Evolutionary conservation across 164 flowering plant species (phyloP), one percentile per base, ranked within the genome.

Genomic region (Chimonanthus praecox): DNA sequence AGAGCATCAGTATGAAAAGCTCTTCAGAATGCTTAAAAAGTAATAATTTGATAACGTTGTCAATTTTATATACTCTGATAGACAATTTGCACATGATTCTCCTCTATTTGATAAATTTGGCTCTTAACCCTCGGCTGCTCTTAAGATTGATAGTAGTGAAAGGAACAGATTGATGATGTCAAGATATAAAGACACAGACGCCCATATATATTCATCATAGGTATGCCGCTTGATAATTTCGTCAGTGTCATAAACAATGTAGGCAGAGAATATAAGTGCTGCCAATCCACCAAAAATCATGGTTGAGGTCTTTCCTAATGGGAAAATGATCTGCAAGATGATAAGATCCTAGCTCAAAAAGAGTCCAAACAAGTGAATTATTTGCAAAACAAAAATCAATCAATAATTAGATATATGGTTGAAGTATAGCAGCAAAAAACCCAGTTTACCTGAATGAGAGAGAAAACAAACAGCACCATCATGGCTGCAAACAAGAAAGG

Each of bases 121-220:
- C 48, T 45, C 7, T 66, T n/a, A 66, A 43, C 11, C 9, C 1
- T 94, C 94, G 63, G 84, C 86, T 58, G 88, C 92, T 81, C 88
- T 81, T 70, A 94, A 84, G 58, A 92, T 6, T 7, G 86, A 81
- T 2, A 92, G 79, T 73, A 94, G 72, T 0, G 93, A 58, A 0
- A 86, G 79, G 84, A 94, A 94, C 70, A 94, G 97, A 75, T 93
- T 93, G 75, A 94, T 81, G 78, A 92, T 76, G 73, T 94, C 97
- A 44, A 92, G 78, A 78, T 92, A 94, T 58, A 92, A 79, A 3
- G 86, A 64, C 5, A 94, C 87, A 0, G 98, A 85, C 64, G 98
- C 99, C 96, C 94, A 90, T 7, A 92, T 89, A 78, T 91, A 89
- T 18, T 94, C 96, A 47, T 94, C 99, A 20, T 94, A 94, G 0